Evolutionary conservation across 495 filamentous ascomycete species (phyloP), one percentile per base, ranked within the genome.

Genomic region (Xylaria grammica): DNA sequence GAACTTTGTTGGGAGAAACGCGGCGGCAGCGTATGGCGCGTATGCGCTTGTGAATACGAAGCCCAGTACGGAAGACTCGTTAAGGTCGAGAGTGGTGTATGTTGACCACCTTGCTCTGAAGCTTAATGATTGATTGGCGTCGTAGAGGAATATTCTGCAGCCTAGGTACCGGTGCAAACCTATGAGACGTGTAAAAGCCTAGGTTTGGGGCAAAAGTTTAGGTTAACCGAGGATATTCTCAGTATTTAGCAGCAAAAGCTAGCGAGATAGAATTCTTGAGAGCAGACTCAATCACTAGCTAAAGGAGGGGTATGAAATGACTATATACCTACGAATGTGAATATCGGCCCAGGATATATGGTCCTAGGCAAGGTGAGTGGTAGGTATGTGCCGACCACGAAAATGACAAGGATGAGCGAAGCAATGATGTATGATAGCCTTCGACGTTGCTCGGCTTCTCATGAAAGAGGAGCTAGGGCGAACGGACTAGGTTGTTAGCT

Each of bases 361-460:
- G 42, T 36, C 3, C 19, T 46, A 60, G 57, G 29, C 17, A 60
- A 30, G 17, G n/a, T n/a, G 44, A 24, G 7, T 27, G 22, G 32
- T n/a, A 50, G 44, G 5, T 22, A 60, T 15, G n/a, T 50, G 44
- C 27, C 58, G 42, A 36, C 13, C 13, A 42, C n/a, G 34, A 53
- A n/a, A 62, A 45, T 36, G 27, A 42, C 60, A 55, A 46, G 60
- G 60, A 50, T 54, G 51, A 40, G 48, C 42, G 30, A 32, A 51
- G 46, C 58, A 46, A 61, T 61, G 58, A 61, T 61, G 49, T 63
- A 63, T 63, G 38, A 7, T 34, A 45, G 60, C 13, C 29, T 48
- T 62, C 32, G 36, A 30, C 36, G 48, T 48, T 63, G 50, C 60
- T 54, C 60, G 60, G 50, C 60, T 63, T 63, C 36, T 63, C 36